phyloP scores from a whole-genome alignment of 2,329 filamentous ascomycete genomes.

The Fusarium nodosum region DNA sequence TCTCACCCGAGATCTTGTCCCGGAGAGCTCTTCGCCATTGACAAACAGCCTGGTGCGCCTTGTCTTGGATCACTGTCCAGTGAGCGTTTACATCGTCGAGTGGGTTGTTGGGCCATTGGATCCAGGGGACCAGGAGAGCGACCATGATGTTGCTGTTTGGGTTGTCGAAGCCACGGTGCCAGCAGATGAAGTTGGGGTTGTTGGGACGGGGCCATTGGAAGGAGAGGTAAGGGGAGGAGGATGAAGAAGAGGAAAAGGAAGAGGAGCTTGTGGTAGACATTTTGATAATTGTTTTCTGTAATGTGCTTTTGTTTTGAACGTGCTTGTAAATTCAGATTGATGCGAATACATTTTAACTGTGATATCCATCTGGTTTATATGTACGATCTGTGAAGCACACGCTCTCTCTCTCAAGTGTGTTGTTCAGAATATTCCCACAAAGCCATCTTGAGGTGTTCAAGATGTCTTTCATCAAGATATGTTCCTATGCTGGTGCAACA shows the following conservation, averaged over 20 bases:
- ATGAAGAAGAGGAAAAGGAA: not conserved
- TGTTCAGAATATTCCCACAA: not conserved
- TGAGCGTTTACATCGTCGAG: not conserved
- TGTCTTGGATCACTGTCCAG: constrained; percentile 17
- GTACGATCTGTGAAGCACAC: not conserved
- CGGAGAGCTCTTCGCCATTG: constrained; percentile 9
- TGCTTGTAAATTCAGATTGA: not conserved
- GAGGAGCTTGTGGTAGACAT: not conserved
- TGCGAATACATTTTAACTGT: not conserved
- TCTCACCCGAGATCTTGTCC: constrained; percentile 9
- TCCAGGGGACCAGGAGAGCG: constrained; percentile 25
- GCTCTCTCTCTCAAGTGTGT: not conserved
- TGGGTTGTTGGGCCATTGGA: constrained; percentile 29
- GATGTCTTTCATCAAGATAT: not conserved
- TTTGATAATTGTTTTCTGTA: not conserved
- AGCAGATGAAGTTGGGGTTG: constrained; percentile 15
- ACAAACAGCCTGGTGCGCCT: constrained; percentile 1
- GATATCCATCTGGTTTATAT: constrained; percentile 1
- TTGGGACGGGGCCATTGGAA: constrained; percentile 26
- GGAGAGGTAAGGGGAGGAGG: constrained; percentile 12
- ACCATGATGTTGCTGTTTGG: constrained; percentile 21
- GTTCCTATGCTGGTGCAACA: not conserved
- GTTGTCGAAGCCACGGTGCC: constrained; percentile 18
- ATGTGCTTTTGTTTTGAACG: not conserved
- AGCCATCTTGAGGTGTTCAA: not conserved